Conservation (phyloP, 768 basidiomycete genomes). For the Rhodotorula kratochvilovae region DNA sequence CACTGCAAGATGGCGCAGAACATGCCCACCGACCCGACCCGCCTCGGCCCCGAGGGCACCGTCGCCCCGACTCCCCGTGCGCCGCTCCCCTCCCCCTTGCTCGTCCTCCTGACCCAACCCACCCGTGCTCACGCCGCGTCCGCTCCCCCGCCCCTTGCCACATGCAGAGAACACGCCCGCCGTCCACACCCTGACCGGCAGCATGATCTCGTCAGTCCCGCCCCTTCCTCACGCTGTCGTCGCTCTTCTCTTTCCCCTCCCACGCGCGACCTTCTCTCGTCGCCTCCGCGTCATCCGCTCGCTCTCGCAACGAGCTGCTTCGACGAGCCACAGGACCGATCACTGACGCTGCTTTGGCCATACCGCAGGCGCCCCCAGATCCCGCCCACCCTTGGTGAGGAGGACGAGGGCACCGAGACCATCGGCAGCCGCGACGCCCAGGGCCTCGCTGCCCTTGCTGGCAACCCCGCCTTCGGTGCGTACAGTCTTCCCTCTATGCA, state of each 20-base stretch:
- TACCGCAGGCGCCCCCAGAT: conserved; percentile 39
- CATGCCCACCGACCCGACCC: conserved; percentile 23
- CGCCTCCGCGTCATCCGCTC: conserved; percentile 4
- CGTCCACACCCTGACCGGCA: conserved; percentile 35
- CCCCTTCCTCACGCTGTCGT: not conserved
- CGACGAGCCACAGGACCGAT: no score
- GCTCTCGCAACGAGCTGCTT: not conserved
- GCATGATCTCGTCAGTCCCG: conserved; percentile 24
- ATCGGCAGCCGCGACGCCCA: conserved; percentile 37
- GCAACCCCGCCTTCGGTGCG: conserved; percentile 42
- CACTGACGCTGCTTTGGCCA: no score
- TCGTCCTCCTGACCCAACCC: not conserved
- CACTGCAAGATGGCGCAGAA: conserved; percentile 23
- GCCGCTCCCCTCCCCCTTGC: not conserved
- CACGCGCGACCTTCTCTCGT: no score
- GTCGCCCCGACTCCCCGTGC: conserved; percentile 26
- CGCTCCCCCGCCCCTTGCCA: not conserved
- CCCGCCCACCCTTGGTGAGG: conserved; percentile 42
- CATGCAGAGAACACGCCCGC: conserved; percentile 36
- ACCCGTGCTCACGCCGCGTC: not conserved
- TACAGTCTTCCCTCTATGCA: not conserved
- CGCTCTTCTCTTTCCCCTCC: not conserved
- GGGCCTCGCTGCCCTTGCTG: conserved; percentile 38
- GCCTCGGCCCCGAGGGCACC: conserved; percentile 32
- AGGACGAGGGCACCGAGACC: conserved; percentile 42